Evolutionary conservation across 495 filamentous ascomycete species (phyloP).

Genomic region (Pyrenula aspistea): DNA sequence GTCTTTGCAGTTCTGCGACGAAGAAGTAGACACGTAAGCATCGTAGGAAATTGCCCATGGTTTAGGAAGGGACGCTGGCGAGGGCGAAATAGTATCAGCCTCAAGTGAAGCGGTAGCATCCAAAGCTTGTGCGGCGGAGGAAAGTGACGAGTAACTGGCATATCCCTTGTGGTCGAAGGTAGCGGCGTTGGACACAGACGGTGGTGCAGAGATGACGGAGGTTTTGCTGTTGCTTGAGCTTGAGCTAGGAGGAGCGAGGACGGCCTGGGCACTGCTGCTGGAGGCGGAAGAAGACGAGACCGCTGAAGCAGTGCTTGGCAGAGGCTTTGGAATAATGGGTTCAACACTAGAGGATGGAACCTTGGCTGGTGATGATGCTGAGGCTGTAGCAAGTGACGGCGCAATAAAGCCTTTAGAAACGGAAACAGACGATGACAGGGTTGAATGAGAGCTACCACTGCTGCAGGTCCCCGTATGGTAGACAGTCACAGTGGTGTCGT

Average conservation of each 20-base stretch:
- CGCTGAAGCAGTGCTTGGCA: background rate
- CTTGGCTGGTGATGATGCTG: background rate
- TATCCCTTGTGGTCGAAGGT: background rate
- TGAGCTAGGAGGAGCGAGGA: background rate
- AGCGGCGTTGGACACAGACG: background rate
- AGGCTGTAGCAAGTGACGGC: background rate
- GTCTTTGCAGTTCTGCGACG: constrained; percentile 63
- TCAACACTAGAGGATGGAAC: background rate
- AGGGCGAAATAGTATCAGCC: background rate
- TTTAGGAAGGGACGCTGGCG: background rate
- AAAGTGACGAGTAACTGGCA: background rate
- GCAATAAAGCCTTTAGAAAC: background rate
- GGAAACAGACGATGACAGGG: background rate
- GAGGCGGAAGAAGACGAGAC: background rate
- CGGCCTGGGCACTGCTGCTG: background rate
- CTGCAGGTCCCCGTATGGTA: background rate
- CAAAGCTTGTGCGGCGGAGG: background rate
- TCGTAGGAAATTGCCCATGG: constrained; percentile 91
- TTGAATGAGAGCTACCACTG: background rate
- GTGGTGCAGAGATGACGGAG: background rate
- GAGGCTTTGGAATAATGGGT: background rate
- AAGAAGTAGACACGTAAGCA: constrained; percentile 51
- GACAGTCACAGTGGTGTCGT: background rate
- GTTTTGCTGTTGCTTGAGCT: background rate
- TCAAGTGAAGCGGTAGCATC: background rate